A percentile compares a stretch with the other conserved stretches of the same genome.
These are phyloP conservation scores for Rhypophila decipiens DNA, from an alignment of 495 filamentous ascomycete species.

Conservation along the genomic window DNA sequence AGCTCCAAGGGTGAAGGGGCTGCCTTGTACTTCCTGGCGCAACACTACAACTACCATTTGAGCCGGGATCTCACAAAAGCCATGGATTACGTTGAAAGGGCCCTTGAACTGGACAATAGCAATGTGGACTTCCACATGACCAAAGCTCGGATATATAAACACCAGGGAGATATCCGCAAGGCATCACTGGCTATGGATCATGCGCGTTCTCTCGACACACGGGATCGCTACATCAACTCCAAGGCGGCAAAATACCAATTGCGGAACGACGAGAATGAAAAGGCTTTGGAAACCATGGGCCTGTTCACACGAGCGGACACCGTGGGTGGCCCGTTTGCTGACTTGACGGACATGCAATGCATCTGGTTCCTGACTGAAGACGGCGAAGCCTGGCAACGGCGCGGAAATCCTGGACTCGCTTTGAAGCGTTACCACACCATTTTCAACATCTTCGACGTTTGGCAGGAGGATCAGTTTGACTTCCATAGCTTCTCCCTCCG, in stretches of 20 bases:
- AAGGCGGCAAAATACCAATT: slow-evolving; percentile 97
- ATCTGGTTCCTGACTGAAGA: slow-evolving; percentile 97
- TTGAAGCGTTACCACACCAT: slow-evolving; percentile 85
- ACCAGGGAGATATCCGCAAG: slow-evolving; percentile 71
- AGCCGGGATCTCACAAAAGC: slow-evolving; percentile 81
- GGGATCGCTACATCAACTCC: slow-evolving; percentile 95
- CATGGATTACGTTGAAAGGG: slow-evolving; percentile 74
- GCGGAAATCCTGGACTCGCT: slow-evolving; percentile 75
- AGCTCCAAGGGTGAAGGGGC: slow-evolving; percentile 65
- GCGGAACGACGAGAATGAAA: slow-evolving; percentile 83
- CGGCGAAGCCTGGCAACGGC: slow-evolving; percentile 80
- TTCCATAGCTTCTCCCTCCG: slow-evolving; percentile 95
- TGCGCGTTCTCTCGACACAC: slow-evolving; percentile 74
- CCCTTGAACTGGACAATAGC: slow-evolving; percentile 66
- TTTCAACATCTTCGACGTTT: slow-evolving; percentile 89
- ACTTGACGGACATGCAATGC: slow-evolving; percentile 97
- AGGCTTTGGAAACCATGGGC: slow-evolving; percentile 80
- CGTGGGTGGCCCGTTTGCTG: slow-evolving; percentile 76
- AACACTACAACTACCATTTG: slow-evolving; percentile 91
- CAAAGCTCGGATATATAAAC: slow-evolving; percentile 90
- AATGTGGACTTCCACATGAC: slow-evolving; percentile 93
- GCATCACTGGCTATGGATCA: slow-evolving; percentile 85
- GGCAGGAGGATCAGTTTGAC: slow-evolving; percentile 98
- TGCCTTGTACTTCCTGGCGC: slow-evolving; percentile 84
- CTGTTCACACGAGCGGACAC: slow-evolving; percentile 88